Conservation (phyloP, 345 rosid species). For the Citrus hindsii region DNA sequence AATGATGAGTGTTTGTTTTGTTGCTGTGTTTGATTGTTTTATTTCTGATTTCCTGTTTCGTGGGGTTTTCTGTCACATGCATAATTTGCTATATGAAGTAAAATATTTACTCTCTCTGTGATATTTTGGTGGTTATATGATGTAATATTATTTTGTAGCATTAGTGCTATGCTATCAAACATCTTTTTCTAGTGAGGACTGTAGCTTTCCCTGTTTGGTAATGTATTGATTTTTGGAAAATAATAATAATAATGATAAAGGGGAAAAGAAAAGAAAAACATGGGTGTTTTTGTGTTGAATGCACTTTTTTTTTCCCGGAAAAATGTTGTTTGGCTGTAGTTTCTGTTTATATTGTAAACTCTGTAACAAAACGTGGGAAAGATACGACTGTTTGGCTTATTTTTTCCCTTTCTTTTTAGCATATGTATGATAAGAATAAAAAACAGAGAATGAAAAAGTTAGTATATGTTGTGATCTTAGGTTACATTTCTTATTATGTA, state of each 20-base stretch:
- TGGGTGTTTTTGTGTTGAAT: background rate
- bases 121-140: background rate
- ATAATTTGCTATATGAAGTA: background rate
- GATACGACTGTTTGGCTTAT: no score
- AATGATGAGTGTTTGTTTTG: background rate
- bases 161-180: conserved; percentile 2
- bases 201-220: conserved; percentile 4
- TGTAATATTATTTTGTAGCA: background rate
- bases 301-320: background rate
- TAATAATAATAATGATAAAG: background rate
- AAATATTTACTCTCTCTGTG: background rate
- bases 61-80: background rate
- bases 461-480: background rate
- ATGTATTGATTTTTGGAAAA: background rate
- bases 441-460: background rate
- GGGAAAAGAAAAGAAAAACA: background rate
- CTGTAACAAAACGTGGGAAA: background rate
- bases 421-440: background rate
- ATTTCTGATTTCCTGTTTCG: background rate
- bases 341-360: background rate
- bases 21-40: background rate
- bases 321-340: background rate
- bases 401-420: background rate
- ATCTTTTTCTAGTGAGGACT: background rate
- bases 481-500: background rate